A percentile compares a stretch with the other conserved stretches of the same genome.
Evolutionary conservation across 2,329 filamentous ascomycete genomes (phyloP).

Genomic region (Ploettnerulaceae sp.): DNA sequence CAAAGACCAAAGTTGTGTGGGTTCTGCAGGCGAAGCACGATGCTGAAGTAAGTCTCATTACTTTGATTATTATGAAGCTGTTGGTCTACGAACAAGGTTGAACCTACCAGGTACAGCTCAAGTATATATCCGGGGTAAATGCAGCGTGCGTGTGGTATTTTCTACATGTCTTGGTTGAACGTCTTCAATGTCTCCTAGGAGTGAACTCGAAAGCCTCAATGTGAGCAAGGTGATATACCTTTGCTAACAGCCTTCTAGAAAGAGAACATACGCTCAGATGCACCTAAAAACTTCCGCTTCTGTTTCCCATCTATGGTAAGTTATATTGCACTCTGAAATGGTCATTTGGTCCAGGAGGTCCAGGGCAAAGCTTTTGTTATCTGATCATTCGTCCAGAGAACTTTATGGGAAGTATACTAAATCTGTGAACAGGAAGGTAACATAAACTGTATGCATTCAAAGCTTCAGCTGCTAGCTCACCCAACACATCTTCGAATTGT

Average conservation of each 20-base stretch:
- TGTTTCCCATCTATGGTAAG: slow-evolving; percentile 83
- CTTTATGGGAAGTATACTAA: no score
- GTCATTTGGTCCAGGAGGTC: no score
- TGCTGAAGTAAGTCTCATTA: slow-evolving; percentile 41
- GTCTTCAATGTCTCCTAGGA: no score
- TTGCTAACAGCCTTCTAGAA: slow-evolving; percentile 38
- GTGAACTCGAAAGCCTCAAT: no score
- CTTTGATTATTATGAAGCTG: no score
- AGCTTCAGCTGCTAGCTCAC: slow-evolving; percentile 86
- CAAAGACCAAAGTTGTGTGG: slow-evolving; percentile 57
- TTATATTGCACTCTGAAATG: no score
- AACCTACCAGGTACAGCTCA: no score
- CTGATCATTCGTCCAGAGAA: no score
- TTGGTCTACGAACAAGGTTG: no score
- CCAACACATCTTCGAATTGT: slow-evolving; percentile 69
- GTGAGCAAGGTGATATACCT: no score
- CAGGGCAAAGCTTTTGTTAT: no score
- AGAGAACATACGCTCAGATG: slow-evolving; percentile 44
- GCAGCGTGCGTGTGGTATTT: background rate
- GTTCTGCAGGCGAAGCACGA: slow-evolving; percentile 51
- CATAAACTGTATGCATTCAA: slow-evolving; percentile 82
- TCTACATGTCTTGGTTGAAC: background rate
- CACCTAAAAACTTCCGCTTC: slow-evolving; percentile 55
- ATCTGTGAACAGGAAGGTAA: no score
- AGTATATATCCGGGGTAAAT: background rate